Percentiles rank a stretch among this genome's conserved stretches.
phyloP scores from a whole-genome alignment of 306 rosid genomes.

The Herpetospermum pedunculosum region DNA sequence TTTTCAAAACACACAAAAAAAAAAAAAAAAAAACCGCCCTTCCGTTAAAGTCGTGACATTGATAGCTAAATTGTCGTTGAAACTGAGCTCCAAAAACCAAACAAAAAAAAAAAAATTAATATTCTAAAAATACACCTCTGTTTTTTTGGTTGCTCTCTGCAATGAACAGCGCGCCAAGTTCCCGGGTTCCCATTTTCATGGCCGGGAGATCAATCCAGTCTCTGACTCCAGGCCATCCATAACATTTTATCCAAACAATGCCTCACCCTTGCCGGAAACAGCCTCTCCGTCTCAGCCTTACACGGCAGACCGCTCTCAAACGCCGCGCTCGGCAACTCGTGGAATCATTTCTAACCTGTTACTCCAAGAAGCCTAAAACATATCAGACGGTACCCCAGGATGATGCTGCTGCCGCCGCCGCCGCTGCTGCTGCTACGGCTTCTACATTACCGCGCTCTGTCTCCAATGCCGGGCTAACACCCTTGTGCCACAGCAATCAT shows the following conservation, averaged over 20 bases:
- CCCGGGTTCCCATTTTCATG: conserved; percentile 52
- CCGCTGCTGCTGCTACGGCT: conserved; percentile 4
- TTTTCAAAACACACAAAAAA: too few species aligned
- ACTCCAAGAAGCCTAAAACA: conserved; percentile 29
- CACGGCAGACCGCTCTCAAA: conserved; percentile 40
- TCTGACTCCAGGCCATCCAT: conserved; percentile 42
- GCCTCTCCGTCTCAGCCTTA: conserved; percentile 10
- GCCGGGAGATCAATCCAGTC: conserved; percentile 26
- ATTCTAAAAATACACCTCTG: neutral
- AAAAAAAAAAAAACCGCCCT: too few species aligned
- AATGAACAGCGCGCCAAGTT: too few species aligned
- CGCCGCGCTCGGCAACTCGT: conserved; percentile 41
- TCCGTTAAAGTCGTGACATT: conserved; percentile 47
- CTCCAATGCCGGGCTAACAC: neutral
- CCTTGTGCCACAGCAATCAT: conserved; percentile 14
- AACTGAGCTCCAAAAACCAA: conserved; percentile 36
- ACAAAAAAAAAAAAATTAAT: neutral
- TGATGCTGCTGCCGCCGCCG: too few species aligned
- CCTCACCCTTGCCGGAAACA: conserved; percentile 11
- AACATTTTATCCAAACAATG: conserved; percentile 12
- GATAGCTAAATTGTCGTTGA: conserved; percentile 35
- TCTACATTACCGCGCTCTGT: conserved; percentile 2
- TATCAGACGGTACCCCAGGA: conserved; percentile 44
- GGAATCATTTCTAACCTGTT: conserved; percentile 38
- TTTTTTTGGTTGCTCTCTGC: neutral